phyloP scores from a whole-genome alignment of 2,329 filamentous ascomycete genomes.

The Stylonectria norvegica region DNA sequence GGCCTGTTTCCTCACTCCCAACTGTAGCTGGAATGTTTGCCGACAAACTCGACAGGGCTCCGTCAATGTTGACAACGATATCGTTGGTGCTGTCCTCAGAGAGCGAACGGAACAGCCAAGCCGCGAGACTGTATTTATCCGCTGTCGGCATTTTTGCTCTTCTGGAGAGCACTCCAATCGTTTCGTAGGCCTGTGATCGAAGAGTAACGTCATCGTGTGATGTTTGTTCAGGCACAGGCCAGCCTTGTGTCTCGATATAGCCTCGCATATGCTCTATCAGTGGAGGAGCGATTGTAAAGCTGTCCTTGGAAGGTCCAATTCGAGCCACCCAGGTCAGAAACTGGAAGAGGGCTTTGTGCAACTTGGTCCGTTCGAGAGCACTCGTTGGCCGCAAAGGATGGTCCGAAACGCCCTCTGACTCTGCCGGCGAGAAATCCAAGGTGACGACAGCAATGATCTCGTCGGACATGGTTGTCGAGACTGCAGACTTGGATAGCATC shows the following conservation, averaged over 20 bases:
- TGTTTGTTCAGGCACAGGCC: slow-evolving; percentile 64
- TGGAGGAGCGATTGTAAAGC: slow-evolving; percentile 64
- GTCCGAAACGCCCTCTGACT: slow-evolving; percentile 4
- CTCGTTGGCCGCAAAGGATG: slow-evolving; percentile 39
- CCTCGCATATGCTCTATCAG: slow-evolving; percentile 66
- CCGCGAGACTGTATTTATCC: slow-evolving; percentile 52
- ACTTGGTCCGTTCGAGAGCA: slow-evolving; percentile 71
- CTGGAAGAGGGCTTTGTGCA: slow-evolving; percentile 77
- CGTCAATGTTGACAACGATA: slow-evolving; percentile 83
- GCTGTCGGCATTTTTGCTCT: slow-evolving; percentile 55
- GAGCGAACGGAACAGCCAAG: slow-evolving; percentile 81
- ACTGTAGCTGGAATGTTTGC: slow-evolving; percentile 39
- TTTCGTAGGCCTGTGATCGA: slow-evolving; percentile 82
- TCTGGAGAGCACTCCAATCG: slow-evolving; percentile 76
- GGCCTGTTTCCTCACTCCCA: slow-evolving; percentile 27
- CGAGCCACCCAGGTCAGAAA: slow-evolving; percentile 85
- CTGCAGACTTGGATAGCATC: slow-evolving; percentile 72
- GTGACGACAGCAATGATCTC: slow-evolving; percentile 68
- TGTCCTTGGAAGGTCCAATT: slow-evolving; percentile 56
- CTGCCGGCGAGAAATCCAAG: slow-evolving; percentile 52
- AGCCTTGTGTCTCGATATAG: slow-evolving; percentile 78
- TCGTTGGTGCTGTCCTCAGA: slow-evolving; percentile 73
- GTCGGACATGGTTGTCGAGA: slow-evolving; percentile 66
- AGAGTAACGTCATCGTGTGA: slow-evolving; percentile 61
- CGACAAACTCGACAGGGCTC: slow-evolving; percentile 73